Evolutionary conservation across 1,139 yeast genomes (phyloP).

Genomic region (Pichia sp.): DNA sequence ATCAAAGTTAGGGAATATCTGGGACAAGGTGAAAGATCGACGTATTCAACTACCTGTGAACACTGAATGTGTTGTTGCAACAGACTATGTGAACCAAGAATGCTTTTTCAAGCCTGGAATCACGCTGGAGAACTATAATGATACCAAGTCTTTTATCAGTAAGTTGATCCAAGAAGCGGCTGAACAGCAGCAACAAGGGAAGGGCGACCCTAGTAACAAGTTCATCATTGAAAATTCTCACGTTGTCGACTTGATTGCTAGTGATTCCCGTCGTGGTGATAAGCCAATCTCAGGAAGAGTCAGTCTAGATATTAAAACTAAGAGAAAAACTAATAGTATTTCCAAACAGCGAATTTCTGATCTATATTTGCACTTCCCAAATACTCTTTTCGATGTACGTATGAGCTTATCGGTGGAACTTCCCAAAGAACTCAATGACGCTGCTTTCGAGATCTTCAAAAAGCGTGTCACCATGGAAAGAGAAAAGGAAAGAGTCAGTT

Average conservation of each 20-base stretch:
- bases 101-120: constrained; percentile 68
- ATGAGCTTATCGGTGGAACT: constrained; percentile 72
- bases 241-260: constrained; percentile 30
- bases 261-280: constrained; percentile 38
- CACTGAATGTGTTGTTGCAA: constrained; percentile 66
- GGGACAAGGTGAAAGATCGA: constrained; percentile 60
- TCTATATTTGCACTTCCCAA: constrained; percentile 68
- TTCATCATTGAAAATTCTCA: constrained; percentile 33
- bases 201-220: constrained; percentile 27
- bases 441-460: constrained; percentile 46
- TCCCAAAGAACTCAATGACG: constrained; percentile 55
- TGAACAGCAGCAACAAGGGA: constrained; percentile 18
- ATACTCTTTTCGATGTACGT: constrained; percentile 71
- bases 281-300: constrained; percentile 61
- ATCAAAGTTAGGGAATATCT: constrained; percentile 73
- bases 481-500: constrained; percentile 60
- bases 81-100: constrained; percentile 48
- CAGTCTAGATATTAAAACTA: constrained; percentile 63
- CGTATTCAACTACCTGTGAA: constrained; percentile 69
- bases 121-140: constrained; percentile 62
- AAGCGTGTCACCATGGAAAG: constrained; percentile 47
- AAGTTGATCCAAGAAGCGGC: constrained; percentile 37
- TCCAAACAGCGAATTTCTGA: constrained; percentile 71
- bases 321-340: constrained; percentile 62
- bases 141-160: constrained; percentile 52